Evolutionary conservation across 805 yeast species (phyloP).

Genomic region (Hanseniaspora pseudoguilliermondii): DNA sequence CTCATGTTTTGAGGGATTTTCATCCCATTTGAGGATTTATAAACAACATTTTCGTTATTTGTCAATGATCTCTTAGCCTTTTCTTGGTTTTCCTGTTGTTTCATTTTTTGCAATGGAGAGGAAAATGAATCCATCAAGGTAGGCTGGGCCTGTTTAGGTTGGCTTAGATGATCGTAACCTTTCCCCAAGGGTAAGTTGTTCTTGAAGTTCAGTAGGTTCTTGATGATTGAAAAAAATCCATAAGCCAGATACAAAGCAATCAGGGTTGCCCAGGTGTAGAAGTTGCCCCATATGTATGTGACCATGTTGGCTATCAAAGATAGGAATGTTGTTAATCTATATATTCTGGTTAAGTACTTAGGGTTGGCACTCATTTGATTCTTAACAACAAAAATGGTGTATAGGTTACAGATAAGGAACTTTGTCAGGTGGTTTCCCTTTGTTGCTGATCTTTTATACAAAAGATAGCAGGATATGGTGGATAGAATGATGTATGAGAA

Average conservation of each 20-base stretch:
- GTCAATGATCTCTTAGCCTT: background rate
- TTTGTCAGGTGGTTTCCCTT: conserved; percentile 5
- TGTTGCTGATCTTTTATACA: background rate
- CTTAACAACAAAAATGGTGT: background rate
- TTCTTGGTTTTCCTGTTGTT: background rate
- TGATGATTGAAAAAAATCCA: background rate
- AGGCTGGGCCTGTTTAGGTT: background rate
- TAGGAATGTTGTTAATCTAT: conserved; percentile 1
- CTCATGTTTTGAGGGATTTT: conserved; percentile 11
- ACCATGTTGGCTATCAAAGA: background rate
- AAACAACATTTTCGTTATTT: background rate
- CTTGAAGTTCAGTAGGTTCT: background rate
- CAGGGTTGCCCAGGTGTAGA: conserved; percentile 2
- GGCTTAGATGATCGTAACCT: background rate
- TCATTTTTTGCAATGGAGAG: background rate
- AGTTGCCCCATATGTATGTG: conserved; percentile 7
- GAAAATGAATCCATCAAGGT: conserved; percentile 7
- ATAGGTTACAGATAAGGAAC: conserved; percentile 2
- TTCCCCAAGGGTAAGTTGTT: background rate
- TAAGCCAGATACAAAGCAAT: background rate
- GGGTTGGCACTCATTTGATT: background rate
- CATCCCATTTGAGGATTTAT: conserved; percentile 11
- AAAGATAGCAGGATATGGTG: background rate
- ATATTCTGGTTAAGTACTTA: conserved; percentile 3
- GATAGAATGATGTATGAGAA: background rate